Evolutionary conservation across 495 filamentous ascomycete species (phyloP).

Genomic region (Hyphodiscus hymeniophilus): DNA sequence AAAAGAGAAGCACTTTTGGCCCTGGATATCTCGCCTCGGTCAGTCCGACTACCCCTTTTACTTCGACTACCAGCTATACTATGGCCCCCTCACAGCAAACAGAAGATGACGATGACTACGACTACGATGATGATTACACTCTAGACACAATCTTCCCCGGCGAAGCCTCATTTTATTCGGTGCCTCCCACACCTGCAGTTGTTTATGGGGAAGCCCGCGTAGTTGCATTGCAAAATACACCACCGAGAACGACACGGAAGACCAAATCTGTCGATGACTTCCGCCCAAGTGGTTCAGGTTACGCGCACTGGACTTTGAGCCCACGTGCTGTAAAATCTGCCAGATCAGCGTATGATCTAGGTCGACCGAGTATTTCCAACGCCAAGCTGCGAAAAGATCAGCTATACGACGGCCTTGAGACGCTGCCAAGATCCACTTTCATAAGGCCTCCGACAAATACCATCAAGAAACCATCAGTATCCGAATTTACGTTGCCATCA

Average conservation of each 20-base stretch:
- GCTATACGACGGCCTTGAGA: background rate
- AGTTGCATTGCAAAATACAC: slow-evolving; percentile 13
- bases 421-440: slow-evolving; percentile 11
- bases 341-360: slow-evolving; percentile 2
- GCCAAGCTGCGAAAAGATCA: background rate
- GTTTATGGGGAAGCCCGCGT: slow-evolving; percentile 19
- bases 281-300: slow-evolving; percentile 2
- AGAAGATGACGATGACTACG: background rate
- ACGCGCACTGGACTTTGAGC: background rate
- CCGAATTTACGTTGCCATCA: slow-evolving; percentile 4
- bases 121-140: slow-evolving; percentile 5
- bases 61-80: background rate
- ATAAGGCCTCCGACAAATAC: slow-evolving; percentile 13
- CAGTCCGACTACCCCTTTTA: background rate
- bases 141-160: slow-evolving; percentile 1
- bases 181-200: slow-evolving; percentile 12
- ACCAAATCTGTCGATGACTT: slow-evolving; percentile 13
- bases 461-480: slow-evolving; percentile 13
- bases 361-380: background rate
- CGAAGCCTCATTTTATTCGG: slow-evolving; percentile 3
- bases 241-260: slow-evolving; percentile 1
- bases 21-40: background rate
- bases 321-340: background rate
- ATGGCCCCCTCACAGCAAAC: background rate
- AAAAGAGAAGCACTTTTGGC: slow-evolving; percentile 8